Evolutionary conservation across 2,329 filamentous ascomycete species (phyloP).

Genomic region (Calonectria hongkongensis): DNA sequence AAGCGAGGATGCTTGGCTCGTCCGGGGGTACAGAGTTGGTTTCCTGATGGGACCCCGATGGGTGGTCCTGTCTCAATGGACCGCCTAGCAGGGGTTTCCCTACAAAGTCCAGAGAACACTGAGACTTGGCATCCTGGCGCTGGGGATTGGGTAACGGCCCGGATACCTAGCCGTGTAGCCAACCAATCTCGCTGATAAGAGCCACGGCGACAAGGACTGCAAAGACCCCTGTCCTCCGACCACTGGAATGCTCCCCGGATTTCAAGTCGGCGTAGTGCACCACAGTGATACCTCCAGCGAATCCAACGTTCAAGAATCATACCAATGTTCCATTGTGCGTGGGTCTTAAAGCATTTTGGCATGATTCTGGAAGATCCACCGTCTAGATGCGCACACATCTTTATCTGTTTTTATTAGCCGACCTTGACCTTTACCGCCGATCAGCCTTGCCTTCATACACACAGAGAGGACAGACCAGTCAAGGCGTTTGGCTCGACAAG

Average conservation of each 20-base stretch:
- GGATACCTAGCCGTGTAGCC: conserved; percentile 61
- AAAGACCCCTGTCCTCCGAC: conserved; percentile 53
- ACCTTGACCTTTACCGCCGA: conserved; percentile 44
- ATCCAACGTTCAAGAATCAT: conserved; percentile 38
- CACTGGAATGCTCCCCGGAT: conserved; percentile 59
- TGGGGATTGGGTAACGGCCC: conserved; percentile 59
- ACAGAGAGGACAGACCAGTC: background rate
- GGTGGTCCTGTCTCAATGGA: conserved; percentile 41
- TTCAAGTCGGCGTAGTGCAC: conserved; percentile 54
- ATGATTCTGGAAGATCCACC: conserved; percentile 59
- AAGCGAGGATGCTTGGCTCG: conserved; percentile 54
- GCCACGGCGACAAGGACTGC: conserved; percentile 54
- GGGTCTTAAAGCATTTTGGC: conserved; percentile 51
- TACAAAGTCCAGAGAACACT: conserved; percentile 42
- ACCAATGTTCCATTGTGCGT: conserved; percentile 41
- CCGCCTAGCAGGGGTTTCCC: conserved; percentile 42
- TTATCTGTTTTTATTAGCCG: conserved; percentile 44
- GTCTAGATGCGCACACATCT: conserved; percentile 48
- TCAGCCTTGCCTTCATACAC: conserved; percentile 35
- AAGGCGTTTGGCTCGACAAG: conserved; percentile 6
- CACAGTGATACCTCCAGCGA: conserved; percentile 43
- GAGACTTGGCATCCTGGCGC: conserved; percentile 48
- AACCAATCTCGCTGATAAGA: conserved; percentile 55
- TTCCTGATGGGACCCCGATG: conserved; percentile 53
- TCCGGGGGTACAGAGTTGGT: conserved; percentile 41